These are phyloP conservation scores for Aspergillus nomiae DNA, from an alignment of 2,329 filamentous ascomycete genomes.

Conservation along the genomic window DNA sequence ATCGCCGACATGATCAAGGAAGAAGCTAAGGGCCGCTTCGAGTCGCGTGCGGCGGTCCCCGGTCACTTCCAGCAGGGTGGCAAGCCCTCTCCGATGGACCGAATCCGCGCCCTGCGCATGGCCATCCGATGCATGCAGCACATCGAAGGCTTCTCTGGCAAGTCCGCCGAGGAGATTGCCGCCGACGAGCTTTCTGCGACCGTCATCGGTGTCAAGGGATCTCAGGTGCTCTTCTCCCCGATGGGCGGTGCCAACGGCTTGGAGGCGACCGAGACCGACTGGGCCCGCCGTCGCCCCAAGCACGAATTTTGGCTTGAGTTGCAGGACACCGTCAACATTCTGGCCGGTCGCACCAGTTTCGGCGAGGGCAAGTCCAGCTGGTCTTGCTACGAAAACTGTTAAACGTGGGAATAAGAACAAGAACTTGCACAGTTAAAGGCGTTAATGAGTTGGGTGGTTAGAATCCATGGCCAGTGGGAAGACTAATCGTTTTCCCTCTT, in stretches of 20 bases:
- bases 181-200: constrained; percentile 71
- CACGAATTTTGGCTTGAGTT: constrained; percentile 82
- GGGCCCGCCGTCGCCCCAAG: constrained; percentile 83
- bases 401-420: not conserved
- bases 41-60: constrained; percentile 86
- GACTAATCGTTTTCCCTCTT: not conserved
- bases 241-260: constrained; percentile 67
- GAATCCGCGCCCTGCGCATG: constrained; percentile 85
- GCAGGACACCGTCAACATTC: constrained; percentile 78
- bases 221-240: constrained; percentile 81
- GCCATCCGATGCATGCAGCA: constrained; percentile 94
- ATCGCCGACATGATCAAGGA: constrained; percentile 95
- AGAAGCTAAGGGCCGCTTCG: constrained; percentile 88
- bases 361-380: constrained; percentile 24
- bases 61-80: constrained; percentile 95
- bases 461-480: not conserved
- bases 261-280: constrained; percentile 86
- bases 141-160: constrained; percentile 74
- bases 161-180: constrained; percentile 67
- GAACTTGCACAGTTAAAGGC: not conserved
- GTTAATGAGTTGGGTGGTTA: not conserved
- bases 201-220: constrained; percentile 91
- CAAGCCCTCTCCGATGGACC: constrained; percentile 92
- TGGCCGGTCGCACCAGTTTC: constrained; percentile 68
- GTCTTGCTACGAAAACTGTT: constrained; percentile 29